Conservation (phyloP, 2,329 filamentous ascomycete genomes). For the Alternaria metachromatica region DNA sequence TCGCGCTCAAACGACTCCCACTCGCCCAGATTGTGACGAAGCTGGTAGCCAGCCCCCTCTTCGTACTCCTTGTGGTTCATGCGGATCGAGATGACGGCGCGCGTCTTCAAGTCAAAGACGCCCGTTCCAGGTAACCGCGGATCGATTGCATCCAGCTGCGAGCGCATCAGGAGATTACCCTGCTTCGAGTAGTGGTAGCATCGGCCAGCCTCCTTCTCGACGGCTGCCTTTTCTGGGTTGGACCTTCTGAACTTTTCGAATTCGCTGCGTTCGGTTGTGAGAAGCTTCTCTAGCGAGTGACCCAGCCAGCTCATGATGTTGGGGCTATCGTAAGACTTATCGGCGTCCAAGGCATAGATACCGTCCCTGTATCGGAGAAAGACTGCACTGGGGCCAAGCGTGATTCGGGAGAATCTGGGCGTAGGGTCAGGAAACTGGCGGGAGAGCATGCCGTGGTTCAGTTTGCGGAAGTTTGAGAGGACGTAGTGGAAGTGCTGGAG, state of each 20-base stretch:
- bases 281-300: conserved; percentile 94
- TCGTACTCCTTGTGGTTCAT: conserved; percentile 80
- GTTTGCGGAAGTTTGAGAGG: conserved; percentile 79
- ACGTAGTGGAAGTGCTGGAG: conserved; percentile 93
- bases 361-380: conserved; percentile 85
- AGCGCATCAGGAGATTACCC: conserved; percentile 90
- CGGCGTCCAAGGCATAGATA: conserved; percentile 91
- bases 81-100: conserved; percentile 88
- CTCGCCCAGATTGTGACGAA: conserved; percentile 74
- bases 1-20: conserved; percentile 95
- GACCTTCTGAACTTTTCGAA: conserved; percentile 79
- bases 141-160: conserved; percentile 91
- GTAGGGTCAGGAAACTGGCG: conserved; percentile 67
- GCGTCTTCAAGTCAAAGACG: conserved; percentile 95
- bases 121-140: conserved; percentile 84
- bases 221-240: conserved; percentile 68
- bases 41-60: conserved; percentile 84
- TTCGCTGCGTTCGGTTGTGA: conserved; percentile 81
- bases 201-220: conserved; percentile 63
- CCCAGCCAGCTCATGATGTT: conserved; percentile 91
- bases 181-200: conserved; percentile 86
- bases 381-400: conserved; percentile 73
- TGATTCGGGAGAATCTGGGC: conserved; percentile 73
- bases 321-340: conserved; percentile 86
- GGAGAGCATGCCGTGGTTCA: conserved; percentile 73